Evolutionary conservation across 805 yeast genomes (phyloP), one percentile per base, ranked within the genome.

Genomic region (Vanderwaltozyma polyspora): DNA sequence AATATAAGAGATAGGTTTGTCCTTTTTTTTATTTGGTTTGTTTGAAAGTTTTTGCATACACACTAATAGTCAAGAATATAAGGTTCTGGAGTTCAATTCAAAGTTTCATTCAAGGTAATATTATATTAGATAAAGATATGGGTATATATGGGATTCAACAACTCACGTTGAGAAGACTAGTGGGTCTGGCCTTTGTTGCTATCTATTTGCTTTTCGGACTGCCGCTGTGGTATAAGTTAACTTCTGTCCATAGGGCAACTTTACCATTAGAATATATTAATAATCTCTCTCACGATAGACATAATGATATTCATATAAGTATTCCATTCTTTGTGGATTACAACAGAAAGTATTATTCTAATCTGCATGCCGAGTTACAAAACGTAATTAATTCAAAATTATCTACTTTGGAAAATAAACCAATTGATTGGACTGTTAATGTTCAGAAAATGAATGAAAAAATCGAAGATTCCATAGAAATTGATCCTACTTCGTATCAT

Each of bases 191-290:
- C 15, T 29, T 24, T 29, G 6, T 48, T 18, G 44, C 37, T 9
- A 36, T 60, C 4, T 63, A 60, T 41, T 23, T 58, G 5, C 39
- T 57, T 10, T 39, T 62, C 10, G 68, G 68, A 6, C 29, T 63
- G 4, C 69, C 68, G 2, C 36, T 62, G 14, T 64, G 68, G 70
- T 61, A 61, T 42, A 59, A 58, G 31, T 40, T 65, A 29, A 62
- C 68, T 2, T 63, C 57, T 32, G 55, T 64, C 3, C 62, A 64
- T 39, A 52, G 67, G 38, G 68, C 68, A 0, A 60, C 62, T 12
- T 38, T 64, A 18, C 67, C 67, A 1, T 43, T 53, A 5, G 56
- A 55, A 18, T 62, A 62, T 36, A 63, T 64, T 29, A 35, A 48
- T 22, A 40, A 52, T 6, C 40, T 64, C 16, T 53, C 54, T 9